Evolutionary conservation across 139 green algal species (phyloP).

Genomic region (Coelastrella sp.): DNA sequence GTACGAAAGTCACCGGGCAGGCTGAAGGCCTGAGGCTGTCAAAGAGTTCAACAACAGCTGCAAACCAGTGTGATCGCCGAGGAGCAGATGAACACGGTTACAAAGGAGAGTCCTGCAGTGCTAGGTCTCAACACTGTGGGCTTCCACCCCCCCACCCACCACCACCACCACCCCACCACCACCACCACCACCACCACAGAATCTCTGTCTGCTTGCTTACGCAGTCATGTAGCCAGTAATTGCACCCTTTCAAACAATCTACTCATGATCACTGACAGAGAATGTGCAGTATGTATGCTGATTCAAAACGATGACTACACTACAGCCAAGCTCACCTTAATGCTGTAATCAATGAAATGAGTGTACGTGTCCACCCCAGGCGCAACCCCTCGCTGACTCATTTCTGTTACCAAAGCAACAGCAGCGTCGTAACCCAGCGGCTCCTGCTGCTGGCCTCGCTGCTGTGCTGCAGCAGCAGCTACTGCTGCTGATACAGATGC

Average conservation of each 20-base stretch:
- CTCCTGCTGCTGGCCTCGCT: slow-evolving; percentile 13
- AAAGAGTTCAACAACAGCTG: slow-evolving; percentile 49
- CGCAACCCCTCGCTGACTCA: slow-evolving; percentile 53
- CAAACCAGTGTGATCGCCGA: neutral
- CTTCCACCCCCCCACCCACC: too few species aligned
- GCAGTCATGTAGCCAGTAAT: too few species aligned
- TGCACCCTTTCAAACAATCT: too few species aligned
- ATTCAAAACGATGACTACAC: neutral
- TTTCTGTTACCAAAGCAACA: slow-evolving; percentile 45
- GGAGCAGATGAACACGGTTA: neutral
- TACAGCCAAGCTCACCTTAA: neutral
- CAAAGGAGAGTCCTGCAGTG: too few species aligned
- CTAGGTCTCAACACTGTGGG: too few species aligned
- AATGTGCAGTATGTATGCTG: neutral
- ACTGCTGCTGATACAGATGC: slow-evolving; percentile 53
- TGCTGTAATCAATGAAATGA: slow-evolving; percentile 53
- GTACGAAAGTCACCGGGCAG: neutral
- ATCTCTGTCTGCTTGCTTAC: too few species aligned
- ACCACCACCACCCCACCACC: too few species aligned
- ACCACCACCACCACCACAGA: too few species aligned
- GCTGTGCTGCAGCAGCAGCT: neutral
- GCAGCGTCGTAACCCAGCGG: neutral
- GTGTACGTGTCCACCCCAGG: slow-evolving; percentile 65
- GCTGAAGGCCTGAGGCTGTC: slow-evolving; percentile 51
- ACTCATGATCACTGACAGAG: too few species aligned